Evolutionary conservation across 371 early-diverging fungal genomes (phyloP).

Genomic region (Rhizopus delemar): DNA sequence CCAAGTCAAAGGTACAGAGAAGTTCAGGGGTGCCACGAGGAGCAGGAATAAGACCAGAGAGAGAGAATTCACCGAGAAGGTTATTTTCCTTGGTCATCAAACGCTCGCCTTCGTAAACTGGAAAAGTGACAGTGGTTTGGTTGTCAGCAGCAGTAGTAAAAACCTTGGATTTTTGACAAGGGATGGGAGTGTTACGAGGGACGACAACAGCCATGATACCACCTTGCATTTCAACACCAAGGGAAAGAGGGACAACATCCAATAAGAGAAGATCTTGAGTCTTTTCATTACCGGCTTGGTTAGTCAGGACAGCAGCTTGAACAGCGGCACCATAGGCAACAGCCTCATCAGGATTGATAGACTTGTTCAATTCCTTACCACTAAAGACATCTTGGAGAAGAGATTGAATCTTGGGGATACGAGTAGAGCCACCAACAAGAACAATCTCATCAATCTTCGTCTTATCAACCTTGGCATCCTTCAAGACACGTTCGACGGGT

Average conservation of each 20-base stretch:
- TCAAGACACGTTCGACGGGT: constrained; percentile 80
- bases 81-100: no score
- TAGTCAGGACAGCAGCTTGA: constrained; percentile 79
- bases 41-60: no score
- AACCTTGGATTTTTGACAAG: constrained; percentile 46
- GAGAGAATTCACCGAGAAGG: no score
- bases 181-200: constrained; percentile 88
- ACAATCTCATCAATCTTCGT: constrained; percentile 92
- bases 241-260: no score
- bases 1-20: no score
- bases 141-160: no score
- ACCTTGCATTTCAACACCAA: constrained; percentile 91
- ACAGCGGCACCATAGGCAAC: constrained; percentile 97
- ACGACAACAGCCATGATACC: constrained; percentile 79
- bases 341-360: constrained; percentile 94
- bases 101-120: no score
- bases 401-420: constrained; percentile 63
- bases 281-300: no score
- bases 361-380: constrained; percentile 50
- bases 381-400: no score
- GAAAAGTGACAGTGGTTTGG: no score
- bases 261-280: no score
- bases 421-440: constrained; percentile 99
- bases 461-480: constrained; percentile 95
- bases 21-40: no score